Base-by-base conservation (phyloP, 2,329 filamentous ascomycete genomes). In the Grosmannia clavigera region DNA sequence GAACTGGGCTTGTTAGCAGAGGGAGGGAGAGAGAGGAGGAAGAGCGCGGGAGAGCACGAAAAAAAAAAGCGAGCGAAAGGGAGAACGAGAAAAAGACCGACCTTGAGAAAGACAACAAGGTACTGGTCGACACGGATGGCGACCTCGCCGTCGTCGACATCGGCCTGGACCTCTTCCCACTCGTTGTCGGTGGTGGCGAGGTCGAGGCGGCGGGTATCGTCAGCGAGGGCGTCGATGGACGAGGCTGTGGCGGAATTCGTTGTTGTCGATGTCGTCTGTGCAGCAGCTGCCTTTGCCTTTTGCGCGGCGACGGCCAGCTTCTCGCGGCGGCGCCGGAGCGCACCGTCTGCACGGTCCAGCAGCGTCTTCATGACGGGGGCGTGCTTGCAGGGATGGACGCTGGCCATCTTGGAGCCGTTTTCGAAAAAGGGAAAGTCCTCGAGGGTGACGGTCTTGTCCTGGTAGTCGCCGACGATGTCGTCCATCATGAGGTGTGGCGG, bases 311-410 rank as follows among this genome's bases (percentile, higher is more conserved):
- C 40, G 19, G 82, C 85, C 61, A 94, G 78, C 78, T 92, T 95
- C 68, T 92, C 88, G 53, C 90, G 81, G 27, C 92, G 85, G 59
- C 95, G 82, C 72, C 96, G 95, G 59, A 97, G 80, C 0, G 92
- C 92, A 27, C 90, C 90, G 70, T 99, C 92, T 55, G 94, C 94
- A 43, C 94, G 90, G 73, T 97, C 94, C 48, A 99, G 86, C 5
- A 99, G 83, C 27, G 90, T 90, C 76, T 97, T 99, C 94, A 99
- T 99, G 67, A 99, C 94, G 33, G 88, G 88, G 11, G 94, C 94
- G 71, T 99, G 94, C 71, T 94, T 95, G 82, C 94, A 99, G 3
- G 94, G 94, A 70, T 99, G 94, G 16, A 99, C 89, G 38, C 88
- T 94, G 40, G 92, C 94, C 83, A 96, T 99, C 78, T 96, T 96